Evolutionary conservation across 2,329 filamentous ascomycete species (phyloP).

Genomic region (Elsinoe batatas): DNA sequence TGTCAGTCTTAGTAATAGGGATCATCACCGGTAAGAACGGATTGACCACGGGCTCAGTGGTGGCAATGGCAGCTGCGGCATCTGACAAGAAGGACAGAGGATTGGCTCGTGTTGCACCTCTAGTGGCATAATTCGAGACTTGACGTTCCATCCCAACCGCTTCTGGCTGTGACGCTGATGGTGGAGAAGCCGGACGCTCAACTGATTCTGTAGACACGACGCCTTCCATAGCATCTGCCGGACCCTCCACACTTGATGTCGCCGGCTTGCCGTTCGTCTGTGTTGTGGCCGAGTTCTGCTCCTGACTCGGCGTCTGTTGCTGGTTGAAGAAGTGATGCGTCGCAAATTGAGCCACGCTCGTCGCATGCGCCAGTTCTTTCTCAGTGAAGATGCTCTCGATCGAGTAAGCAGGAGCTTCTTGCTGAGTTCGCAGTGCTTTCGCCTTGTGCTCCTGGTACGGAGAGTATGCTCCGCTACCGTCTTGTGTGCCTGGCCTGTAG

Average conservation of each 20-base stretch:
- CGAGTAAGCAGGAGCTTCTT: conserved; percentile 49
- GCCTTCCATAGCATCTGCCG: conserved; percentile 20
- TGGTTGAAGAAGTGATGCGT: conserved; percentile 50
- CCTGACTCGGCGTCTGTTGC: conserved; percentile 22
- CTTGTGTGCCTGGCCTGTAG: conserved; percentile 31
- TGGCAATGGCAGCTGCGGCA: conserved; percentile 28
- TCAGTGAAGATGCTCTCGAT: conserved; percentile 57
- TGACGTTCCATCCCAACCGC: conserved; percentile 51
- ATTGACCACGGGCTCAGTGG: conserved; percentile 25
- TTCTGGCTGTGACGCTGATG: conserved; percentile 22
- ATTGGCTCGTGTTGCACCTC: conserved; percentile 38
- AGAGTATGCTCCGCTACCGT: conserved; percentile 39
- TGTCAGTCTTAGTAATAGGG: conserved; percentile 38
- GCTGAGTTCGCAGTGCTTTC: conserved; percentile 44
- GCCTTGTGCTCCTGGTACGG: conserved; percentile 45
- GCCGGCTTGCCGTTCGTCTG: conserved; percentile 11
- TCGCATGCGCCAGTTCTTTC: conserved; percentile 54
- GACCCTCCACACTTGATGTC: conserved; percentile 22
- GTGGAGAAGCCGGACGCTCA: conserved; percentile 19
- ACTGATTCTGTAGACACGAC: conserved; percentile 19
- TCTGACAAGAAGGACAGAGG: conserved; percentile 44
- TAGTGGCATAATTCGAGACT: conserved; percentile 47
- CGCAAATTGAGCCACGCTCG: conserved; percentile 51
- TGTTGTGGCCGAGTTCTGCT: conserved; percentile 16
- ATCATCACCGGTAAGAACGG: conserved; percentile 39